These are phyloP conservation scores for Oryza nivara DNA, from an alignment of 176 grass and related monocot species.

Conservation along the genomic window DNA sequence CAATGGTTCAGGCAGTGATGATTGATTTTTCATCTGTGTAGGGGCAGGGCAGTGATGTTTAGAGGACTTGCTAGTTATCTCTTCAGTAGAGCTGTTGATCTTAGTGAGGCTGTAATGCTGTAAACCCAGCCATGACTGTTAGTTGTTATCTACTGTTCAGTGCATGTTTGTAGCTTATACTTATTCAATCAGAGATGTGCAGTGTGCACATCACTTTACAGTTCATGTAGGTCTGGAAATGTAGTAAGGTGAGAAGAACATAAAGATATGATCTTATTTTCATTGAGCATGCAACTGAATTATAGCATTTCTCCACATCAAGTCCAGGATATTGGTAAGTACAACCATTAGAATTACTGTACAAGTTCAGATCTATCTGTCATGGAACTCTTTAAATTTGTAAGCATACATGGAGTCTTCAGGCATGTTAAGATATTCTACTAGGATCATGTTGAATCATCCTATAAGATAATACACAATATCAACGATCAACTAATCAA, in stretches of 20 bases:
- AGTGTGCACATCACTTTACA: neutral
- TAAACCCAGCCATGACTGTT: neutral
- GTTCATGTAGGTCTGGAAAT: neutral
- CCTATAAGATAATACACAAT: slow-evolving; percentile 30
- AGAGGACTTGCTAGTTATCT: slow-evolving; percentile 25
- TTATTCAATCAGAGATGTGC: slow-evolving; percentile 4
- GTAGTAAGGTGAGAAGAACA: neutral
- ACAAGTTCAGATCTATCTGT: neutral
- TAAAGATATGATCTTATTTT: neutral
- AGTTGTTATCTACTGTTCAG: neutral
- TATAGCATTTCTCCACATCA: neutral
- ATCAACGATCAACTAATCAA: slow-evolving; percentile 36
- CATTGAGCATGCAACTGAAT: neutral
- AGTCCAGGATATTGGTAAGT: neutral
- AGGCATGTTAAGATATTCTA: slow-evolving; percentile 10
- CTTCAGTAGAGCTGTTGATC: neutral
- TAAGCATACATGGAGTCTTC: neutral
- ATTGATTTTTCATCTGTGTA: slow-evolving; percentile 26
- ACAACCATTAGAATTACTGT: neutral
- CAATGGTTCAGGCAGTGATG: slow-evolving; percentile 37
- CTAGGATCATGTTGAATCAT: slow-evolving; percentile 11
- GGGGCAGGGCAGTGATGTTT: neutral
- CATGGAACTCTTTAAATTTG: neutral
- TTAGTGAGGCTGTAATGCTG: slow-evolving; percentile 1
- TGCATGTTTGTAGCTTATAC: neutral